Base-by-base conservation (phyloP, 2,329 filamentous ascomycete genomes). In the Talaromyces sp. region DNA sequence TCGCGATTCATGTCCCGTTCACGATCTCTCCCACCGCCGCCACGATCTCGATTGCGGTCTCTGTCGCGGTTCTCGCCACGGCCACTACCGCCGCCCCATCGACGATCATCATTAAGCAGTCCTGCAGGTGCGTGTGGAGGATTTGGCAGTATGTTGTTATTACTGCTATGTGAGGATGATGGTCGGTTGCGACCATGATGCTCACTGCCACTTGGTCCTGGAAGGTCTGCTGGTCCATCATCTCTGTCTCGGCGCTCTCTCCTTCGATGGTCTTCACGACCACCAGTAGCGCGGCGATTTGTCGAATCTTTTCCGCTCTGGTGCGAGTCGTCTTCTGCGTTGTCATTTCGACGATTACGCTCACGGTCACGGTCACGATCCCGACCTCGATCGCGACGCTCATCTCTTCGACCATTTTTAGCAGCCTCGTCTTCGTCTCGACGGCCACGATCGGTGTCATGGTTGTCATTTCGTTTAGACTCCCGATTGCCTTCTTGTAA, bases 201-300 rank as follows among this genome's bases (percentile, higher is more conserved):
- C 25, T 75, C 73, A 54, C 69, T 70, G 61, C 63, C 67, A 55
- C 64, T 62, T 46, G 65, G 65, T 11, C 69, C 69, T 3, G 67
- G 28, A 3, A 67, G 59, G 31, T 62, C 63, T 11, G 6, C 3
- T 64, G 16, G 68, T 12, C 68, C 71, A n/a, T 73, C 73, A 3
- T 74, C 74, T 18, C 75, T 71, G n/a, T 76, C 74, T 55, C 74
- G 72, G 52, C 72, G 70, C 35, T 74, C 72, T 54, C 75, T 70
- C 28, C 74, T 72, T 59, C 74, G 68, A 42, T 70, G 68, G 39
- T 76, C 74, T 33, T 76, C 75, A 50, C 75, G 74, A 12, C 70
- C 67, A 18, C 71, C 67, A 18, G 69, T 64, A 7, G 68, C 70
- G 18, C 75, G 72, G 16, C 75, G 74, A 25, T 71, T 65, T 11